Evolutionary conservation across 345 rosid species (phyloP), one percentile per base, ranked within the genome.

Genomic region (Gossypium raimondii): DNA sequence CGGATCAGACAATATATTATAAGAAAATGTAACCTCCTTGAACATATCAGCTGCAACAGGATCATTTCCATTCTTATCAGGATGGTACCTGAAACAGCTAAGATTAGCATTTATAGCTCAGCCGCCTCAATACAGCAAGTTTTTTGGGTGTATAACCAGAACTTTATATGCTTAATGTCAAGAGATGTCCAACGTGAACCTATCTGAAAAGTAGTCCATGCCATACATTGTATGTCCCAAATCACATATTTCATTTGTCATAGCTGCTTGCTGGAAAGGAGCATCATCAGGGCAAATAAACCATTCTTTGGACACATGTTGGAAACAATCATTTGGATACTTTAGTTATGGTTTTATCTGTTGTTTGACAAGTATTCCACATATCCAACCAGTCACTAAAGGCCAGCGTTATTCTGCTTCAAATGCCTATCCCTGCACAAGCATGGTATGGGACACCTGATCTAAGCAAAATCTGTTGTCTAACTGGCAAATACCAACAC

Each of bases 51-150:
- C 91, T 70, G 98, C 97, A 80, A 89, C 68, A 25, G 98, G 92
- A 76, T 96, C 97, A 84, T 96, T 93, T 47, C 89, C 90, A 79
- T 91, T 96, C 85, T 96, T 93, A 89, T 93, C 99, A 80, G 98
- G 99, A 86, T 93, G 98, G 73, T 96, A 96, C 89, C 99, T 96
- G 89, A 76, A 83, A 82, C 50, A 83, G 56, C 17, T 29, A 13
- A 11, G 0, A 57, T 67, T 51, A 78, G 71, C 75, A 73, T 50
- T 66, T 34, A 64, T n/a, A 52, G 66, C 73, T 11, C 59, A 57
- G 61, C 50, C 52, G 71, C 68, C 48, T 52, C 4, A 57, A 47
- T 7, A 17, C n/a, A 65, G 47, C 14, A 67, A 16, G 48, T 59
- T 17, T 47, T 56, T 56, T 34, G n/a, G 16, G 18, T 48, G 58